Base-by-base conservation (phyloP, 345 rosid genomes). In the Cardamine resedifolia region DNA sequence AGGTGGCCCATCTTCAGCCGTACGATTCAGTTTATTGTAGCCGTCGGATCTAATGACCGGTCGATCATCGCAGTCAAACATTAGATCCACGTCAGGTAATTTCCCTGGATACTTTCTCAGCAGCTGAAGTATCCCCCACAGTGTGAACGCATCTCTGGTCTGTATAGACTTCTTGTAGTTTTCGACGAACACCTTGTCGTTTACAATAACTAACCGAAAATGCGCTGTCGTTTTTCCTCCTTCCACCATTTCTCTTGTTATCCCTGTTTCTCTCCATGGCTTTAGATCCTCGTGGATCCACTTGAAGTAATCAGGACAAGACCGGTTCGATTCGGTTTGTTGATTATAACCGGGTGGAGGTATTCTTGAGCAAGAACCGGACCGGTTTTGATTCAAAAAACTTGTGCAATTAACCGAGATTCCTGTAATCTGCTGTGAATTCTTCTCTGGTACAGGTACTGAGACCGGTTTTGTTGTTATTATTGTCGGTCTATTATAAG, bases 221-320 rank as follows among this genome's bases (percentile, higher is more conserved):
- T 90, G 85, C 0, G 93, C 91, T 7, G 83, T 85, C 34, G 33
- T 78, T 16, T 77, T 65, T 0, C 79, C 87, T 47, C 65, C 44
- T 64, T 86, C 83, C 64, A 88, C 66, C 86, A 80, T 85, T 63
- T 84, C 90, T 58, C 64, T 76, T 1, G 81, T 83, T 77, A 93
- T 86, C 48, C 97, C 97, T 0, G 86, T 78, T 62, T 53, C 73
- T 75, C 84, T 78, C 98, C 98, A 93, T 16, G 96, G 97, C 49
- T 84, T 77, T 4, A 93, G 87, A 77, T 93, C 98, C 76, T 88
- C 96, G 80, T 90, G 94, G 77, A 93, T 90, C 98, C 97, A 90
- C 15, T 90, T 91, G 89, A 90, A 88, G 86, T 87, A 90, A 2
- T 85, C 86, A 0, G 98, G 98, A 71, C 97, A 93, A 41, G 59